Evolutionary conservation across 495 filamentous ascomycete genomes (phyloP), one percentile per base, ranked within the genome.

Genomic region (Aspergillus bertholletiae): DNA sequence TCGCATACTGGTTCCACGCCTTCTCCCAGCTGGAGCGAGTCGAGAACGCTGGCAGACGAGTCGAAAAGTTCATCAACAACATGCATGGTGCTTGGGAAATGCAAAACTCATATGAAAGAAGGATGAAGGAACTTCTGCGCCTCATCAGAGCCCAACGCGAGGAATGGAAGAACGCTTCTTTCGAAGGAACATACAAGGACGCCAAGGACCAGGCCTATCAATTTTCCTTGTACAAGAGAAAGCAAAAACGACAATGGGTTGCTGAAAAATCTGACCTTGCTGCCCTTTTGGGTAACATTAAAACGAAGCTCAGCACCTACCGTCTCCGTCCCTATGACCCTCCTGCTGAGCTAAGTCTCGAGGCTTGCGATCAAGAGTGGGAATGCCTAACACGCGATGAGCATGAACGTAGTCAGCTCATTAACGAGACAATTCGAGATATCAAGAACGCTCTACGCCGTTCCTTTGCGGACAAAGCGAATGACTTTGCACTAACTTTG

Each of bases 51-150:
- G 94, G 94, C 2, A 82, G 94, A 51, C 83, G 94, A 54, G 94
- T 98, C 2, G 94, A 98, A 76, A 98, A 98, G 75, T 98, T 98
- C 61, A 89, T 97, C 43, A 90, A 88, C 65, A 96, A 94, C 64
- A 97, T 97, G 94, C 91, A 96, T 59, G 94, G 93, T n/a, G 92
- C 94, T 3, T 97, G 95, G 94, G 92, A 95, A 65, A 98, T 98
- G 94, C 91, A 98, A 71, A 94, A 88, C 65, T 87, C 86, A 13
- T 98, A 90, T 64, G 94, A 98, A 81, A 80, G 84, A 62, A 81
- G 93, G 41, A 94, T 97, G 89, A 79, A 80, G 27, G 88, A 84
- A 51, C 72, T 98, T 8, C 74, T 97, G 46, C 76, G 82, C 55
- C 78, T 86, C 56, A 92, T 97, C 58, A 77, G 75, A 7, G 79